Percentiles rank a stretch among this genome's conserved stretches.
phyloP scores from a whole-genome alignment of 345 rosid species.

The Garcia nutans region DNA sequence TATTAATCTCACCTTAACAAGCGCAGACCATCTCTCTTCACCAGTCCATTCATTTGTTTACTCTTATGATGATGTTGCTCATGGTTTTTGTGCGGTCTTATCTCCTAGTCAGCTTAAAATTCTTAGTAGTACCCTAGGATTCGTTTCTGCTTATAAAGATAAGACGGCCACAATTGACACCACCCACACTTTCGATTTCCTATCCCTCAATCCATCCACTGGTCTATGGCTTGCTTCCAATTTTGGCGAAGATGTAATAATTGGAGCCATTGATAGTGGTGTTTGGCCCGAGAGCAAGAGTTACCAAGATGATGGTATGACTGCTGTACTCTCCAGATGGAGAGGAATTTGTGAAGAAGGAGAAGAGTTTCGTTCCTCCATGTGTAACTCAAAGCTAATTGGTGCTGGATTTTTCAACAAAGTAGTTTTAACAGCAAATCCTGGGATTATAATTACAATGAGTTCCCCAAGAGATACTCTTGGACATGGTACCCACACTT shows the following conservation, averaged over 20 bases:
- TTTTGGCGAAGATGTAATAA: conserved; percentile 29
- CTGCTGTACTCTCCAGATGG: conserved; percentile 35
- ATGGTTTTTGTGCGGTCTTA: conserved; percentile 30
- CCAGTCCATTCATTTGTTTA: conserved; percentile 14
- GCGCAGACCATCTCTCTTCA: no score
- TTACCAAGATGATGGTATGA: conserved; percentile 33
- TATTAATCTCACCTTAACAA: no score
- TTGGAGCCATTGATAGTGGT: conserved; percentile 44
- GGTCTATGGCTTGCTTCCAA: conserved; percentile 36
- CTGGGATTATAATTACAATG: conserved; percentile 17
- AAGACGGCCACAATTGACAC: conserved; percentile 26
- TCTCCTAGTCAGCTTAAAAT: conserved; percentile 21
- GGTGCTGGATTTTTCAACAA: conserved; percentile 28
- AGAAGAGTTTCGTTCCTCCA: conserved; percentile 35
- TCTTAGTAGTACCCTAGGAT: conserved; percentile 18
- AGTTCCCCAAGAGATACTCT: conserved; percentile 33
- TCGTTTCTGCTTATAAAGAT: conserved; percentile 29
- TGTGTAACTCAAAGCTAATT: conserved; percentile 48
- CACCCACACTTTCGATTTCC: conserved; percentile 27
- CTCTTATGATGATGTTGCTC: conserved; percentile 21
- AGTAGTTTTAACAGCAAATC: conserved; percentile 22
- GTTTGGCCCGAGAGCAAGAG: conserved; percentile 42
- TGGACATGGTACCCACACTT: conserved; percentile 44
- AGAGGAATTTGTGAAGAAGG: conserved; percentile 46
- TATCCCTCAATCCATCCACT: conserved; percentile 17